These are phyloP conservation scores for Olyra latifolia DNA, from an alignment of 176 grass and related monocot species.

Conservation along the genomic window DNA sequence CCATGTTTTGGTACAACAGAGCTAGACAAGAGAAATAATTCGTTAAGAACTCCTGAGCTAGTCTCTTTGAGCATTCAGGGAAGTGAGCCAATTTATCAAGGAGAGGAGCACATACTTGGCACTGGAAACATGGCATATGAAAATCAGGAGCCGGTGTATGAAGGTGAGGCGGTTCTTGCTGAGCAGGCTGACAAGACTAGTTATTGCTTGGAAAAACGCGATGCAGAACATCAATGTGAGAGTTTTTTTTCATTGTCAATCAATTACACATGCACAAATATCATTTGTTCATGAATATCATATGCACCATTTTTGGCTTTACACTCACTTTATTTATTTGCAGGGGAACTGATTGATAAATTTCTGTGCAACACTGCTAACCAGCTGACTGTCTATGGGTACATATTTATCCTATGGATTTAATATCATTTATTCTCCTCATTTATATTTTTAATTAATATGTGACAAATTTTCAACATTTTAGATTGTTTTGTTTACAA, in stretches of 20 bases:
- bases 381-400: slow-evolving; percentile 98
- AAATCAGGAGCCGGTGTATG: slow-evolving; percentile 79
- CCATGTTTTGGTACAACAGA: slow-evolving; percentile 29
- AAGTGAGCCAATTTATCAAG: slow-evolving; percentile 89
- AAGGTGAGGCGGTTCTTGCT: slow-evolving; percentile 79
- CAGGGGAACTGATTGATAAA: slow-evolving; percentile 88
- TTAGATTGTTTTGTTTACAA: slow-evolving; percentile 96
- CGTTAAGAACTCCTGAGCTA: slow-evolving; percentile 42
- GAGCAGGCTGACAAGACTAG: slow-evolving; percentile 60
- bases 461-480: slow-evolving; percentile 29
- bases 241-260: slow-evolving; percentile 23
- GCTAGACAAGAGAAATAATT: slow-evolving; percentile 44
- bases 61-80: slow-evolving; percentile 42
- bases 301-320: slow-evolving; percentile 23
- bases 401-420: slow-evolving; percentile 18
- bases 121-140: slow-evolving; percentile 39
- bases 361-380: slow-evolving; percentile 82
- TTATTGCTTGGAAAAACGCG: slow-evolving; percentile 26
- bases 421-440: not conserved
- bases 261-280: not conserved
- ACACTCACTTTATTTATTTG: slow-evolving; percentile 39
- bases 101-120: slow-evolving; percentile 81
- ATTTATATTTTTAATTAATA: slow-evolving; percentile 5
- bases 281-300: slow-evolving; percentile 16
- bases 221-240: slow-evolving; percentile 75